A percentile compares a stretch with the other conserved stretches of the same genome.
phyloP scores from a whole-genome alignment of 2,329 filamentous ascomycete species.

The Canariomyces notabilis region DNA sequence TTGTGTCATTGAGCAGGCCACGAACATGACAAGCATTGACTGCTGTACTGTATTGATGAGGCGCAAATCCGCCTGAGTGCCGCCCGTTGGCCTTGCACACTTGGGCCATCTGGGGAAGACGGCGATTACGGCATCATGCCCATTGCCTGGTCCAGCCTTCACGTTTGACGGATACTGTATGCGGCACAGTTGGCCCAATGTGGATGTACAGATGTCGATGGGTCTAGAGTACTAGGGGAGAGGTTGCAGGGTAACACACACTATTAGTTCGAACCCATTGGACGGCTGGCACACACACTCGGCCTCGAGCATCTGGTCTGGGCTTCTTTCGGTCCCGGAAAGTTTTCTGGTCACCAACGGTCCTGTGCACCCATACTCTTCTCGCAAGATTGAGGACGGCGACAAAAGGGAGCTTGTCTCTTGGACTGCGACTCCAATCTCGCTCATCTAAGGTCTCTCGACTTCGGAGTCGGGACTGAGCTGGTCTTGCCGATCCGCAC shows the following conservation, averaged over 20 bases:
- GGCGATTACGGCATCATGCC: neutral
- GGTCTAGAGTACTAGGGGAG: constrained; percentile 15
- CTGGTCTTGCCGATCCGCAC: no score
- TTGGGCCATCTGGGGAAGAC: constrained; percentile 1
- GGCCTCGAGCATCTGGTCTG: constrained; percentile 4
- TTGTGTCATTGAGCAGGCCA: neutral
- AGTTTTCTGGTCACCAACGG: neutral
- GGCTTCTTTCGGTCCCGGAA: constrained; percentile 12
- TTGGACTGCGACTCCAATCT: no score
- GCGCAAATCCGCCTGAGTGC: constrained; percentile 1
- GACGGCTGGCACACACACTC: constrained; percentile 11
- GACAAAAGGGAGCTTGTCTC: neutral
- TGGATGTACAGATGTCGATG: constrained; percentile 17
- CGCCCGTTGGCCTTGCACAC: neutral
- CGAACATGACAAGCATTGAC: neutral
- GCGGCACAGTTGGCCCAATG: constrained; percentile 9
- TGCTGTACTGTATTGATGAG: constrained; percentile 8
- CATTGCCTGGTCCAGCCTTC: neutral
- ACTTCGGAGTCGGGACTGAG: no score
- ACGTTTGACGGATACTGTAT: constrained; percentile 13
- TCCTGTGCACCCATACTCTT: neutral
- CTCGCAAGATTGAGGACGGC: neutral
- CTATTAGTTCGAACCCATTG: constrained; percentile 17
- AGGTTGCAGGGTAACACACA: constrained; percentile 17
- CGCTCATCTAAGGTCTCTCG: no score